phyloP scores from a whole-genome alignment of 495 filamentous ascomycete species.

The Stereocaulon alpinum region DNA sequence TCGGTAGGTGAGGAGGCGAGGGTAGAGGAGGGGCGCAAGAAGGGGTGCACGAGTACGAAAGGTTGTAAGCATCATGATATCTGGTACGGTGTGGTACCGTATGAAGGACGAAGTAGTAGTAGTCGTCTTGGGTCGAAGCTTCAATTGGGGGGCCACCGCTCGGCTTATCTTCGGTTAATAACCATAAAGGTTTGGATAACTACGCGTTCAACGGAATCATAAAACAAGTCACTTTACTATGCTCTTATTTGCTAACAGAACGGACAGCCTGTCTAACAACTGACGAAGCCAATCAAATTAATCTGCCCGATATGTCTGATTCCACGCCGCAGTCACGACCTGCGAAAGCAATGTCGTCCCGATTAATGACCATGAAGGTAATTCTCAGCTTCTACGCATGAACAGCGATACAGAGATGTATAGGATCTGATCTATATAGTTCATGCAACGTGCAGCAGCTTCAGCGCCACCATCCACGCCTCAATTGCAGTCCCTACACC shows the following conservation, averaged over 20 bases:
- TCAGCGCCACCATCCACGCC: constrained; percentile 33
- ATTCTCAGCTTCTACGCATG: constrained; percentile 8
- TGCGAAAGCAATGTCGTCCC: constrained; percentile 73
- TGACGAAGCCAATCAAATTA: neutral
- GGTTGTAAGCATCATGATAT: neutral
- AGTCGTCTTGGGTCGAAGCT: neutral
- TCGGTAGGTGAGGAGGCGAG: constrained; percentile 1
- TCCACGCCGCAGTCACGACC: constrained; percentile 31
- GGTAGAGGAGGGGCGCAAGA: constrained; percentile 2
- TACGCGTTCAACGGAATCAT: no score
- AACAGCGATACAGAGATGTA: neutral
- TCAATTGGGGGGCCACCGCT: neutral
- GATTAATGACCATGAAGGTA: constrained; percentile 87
- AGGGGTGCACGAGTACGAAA: constrained; percentile 2
- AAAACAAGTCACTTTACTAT: no score
- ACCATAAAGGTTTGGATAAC: no score
- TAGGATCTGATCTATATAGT: constrained; percentile 36
- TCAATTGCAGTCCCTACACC: constrained; percentile 29
- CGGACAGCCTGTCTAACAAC: neutral
- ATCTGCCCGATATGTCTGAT: constrained; percentile 27
- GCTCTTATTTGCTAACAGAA: no score
- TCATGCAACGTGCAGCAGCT: constrained; percentile 89
- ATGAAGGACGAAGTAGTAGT: neutral
- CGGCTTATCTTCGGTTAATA: no score
- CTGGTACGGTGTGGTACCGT: neutral